Base-by-base conservation (phyloP, 2,329 filamentous ascomycete species). In the Paraphaeosphaeria minitans region DNA sequence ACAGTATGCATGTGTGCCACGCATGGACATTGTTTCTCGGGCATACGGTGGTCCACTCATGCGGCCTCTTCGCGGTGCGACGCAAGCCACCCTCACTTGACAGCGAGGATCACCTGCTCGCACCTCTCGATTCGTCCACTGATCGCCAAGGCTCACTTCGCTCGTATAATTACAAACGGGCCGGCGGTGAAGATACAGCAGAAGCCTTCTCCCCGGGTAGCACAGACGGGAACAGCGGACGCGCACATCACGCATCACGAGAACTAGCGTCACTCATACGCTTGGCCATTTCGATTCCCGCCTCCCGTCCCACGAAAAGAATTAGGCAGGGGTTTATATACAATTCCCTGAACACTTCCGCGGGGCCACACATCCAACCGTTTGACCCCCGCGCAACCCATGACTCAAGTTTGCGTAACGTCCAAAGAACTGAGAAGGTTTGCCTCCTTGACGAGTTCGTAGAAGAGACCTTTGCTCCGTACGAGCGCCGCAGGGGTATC, bases 381-480 rank as follows among this genome's bases (percentile, higher is more conserved):
- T 39, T n/a, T 31, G 4, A 3, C 8, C 50, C 41, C 39, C 13
- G 35, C 7, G 47, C 10, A 14, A 48, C 37, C 37, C 42, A 46
- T 21, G 13, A 45, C 52, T 59, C 51, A 63, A 6, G 48, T 49
- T 49, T 70, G 67, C 57, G 65, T 53, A n/a, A 65, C 60, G 41
- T 73, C 70, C 4, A 73, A 53, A 2, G 62, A 60, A 39, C 63
- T 68, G 1, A 89, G 78, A 60, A 99, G 81, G 42, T 93, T 93
- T 4, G 94, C 91, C 80, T 99, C 93, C 79, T 89, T 93, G 61
- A 97, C 95, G 49, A 99, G 82, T 58, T 93, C 89, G 78, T 95
- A 92, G 77, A 99, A 99, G 53, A 91, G 78, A 1, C 94, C 92
- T 73, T 87, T 87, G 71, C 84, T 84, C 77, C 87, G 87, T 62